Conservation (phyloP, 306 rosid species). For the Cicer yamashitae region DNA sequence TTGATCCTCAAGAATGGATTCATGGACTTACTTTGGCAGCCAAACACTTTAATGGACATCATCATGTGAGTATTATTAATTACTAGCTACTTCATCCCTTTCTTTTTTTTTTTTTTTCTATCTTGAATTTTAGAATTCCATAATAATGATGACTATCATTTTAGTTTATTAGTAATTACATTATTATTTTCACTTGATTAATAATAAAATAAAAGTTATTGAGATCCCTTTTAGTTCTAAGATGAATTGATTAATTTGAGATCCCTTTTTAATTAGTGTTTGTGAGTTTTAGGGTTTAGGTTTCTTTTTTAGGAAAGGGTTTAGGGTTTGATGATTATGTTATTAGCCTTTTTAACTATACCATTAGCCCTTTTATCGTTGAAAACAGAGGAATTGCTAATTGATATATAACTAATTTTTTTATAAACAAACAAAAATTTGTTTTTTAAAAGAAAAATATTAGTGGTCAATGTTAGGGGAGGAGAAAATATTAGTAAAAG, state of each 20-base stretch:
- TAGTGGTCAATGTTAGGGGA: too few relatives aligned
- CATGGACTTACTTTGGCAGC: constrained; percentile 56
- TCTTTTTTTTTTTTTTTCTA: neutral
- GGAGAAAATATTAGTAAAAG: too few relatives aligned
- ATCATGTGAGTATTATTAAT: constrained; percentile 44
- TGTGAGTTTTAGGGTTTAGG: neutral
- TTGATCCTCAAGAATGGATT: constrained; percentile 61
- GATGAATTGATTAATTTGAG: neutral
- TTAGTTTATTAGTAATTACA: too few relatives aligned
- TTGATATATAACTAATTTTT: neutral
- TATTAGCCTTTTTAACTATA: neutral
- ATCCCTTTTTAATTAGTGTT: neutral
- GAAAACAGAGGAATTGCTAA: neutral
- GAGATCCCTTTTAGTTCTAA: neutral
- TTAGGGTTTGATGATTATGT: too few relatives aligned
- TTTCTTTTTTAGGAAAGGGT: too few relatives aligned
- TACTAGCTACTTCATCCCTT: neutral
- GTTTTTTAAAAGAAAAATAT: too few relatives aligned
- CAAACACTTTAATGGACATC: constrained; percentile 31
- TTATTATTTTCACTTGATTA: neutral
- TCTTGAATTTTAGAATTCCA: neutral
- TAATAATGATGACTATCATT: too few relatives aligned
- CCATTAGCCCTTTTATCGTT: neutral
- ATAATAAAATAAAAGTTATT: neutral
- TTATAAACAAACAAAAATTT: neutral